These are phyloP conservation scores for Suillus brevipes DNA, from an alignment of 768 basidiomycete species.

Conservation along the genomic window DNA sequence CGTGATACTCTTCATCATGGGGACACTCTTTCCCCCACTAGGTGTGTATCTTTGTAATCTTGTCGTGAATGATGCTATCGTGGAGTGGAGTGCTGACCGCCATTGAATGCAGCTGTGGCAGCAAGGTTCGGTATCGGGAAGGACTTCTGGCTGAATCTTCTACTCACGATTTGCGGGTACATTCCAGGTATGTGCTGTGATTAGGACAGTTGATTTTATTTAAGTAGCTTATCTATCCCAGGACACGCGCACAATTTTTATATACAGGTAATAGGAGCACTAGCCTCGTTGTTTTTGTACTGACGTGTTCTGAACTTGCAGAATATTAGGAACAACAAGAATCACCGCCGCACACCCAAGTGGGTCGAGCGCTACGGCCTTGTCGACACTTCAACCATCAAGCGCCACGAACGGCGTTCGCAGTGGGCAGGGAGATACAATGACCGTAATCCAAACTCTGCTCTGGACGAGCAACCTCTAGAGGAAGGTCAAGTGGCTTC, in stretches of 20 bases:
- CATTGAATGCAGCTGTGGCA: constrained; percentile 69
- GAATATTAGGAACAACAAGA: constrained; percentile 97
- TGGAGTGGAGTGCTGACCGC: neutral
- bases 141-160: constrained; percentile 89
- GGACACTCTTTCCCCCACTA: constrained; percentile 89
- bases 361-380: constrained; percentile 93
- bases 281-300: neutral
- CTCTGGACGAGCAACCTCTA: constrained; percentile 66
- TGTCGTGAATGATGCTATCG: neutral
- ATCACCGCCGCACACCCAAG: constrained; percentile 87
- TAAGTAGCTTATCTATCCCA: constrained; percentile 27
- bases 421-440: constrained; percentile 89
- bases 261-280: constrained; percentile 59
- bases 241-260: constrained; percentile 94
- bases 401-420: constrained; percentile 75
- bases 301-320: constrained; percentile 32
- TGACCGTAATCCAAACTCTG: constrained; percentile 71
- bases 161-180: constrained; percentile 90
- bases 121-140: constrained; percentile 88
- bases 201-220: neutral
- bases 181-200: constrained; percentile 62
- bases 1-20: constrained; percentile 80
- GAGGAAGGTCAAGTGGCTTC: constrained; percentile 76
- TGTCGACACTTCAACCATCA: constrained; percentile 74
- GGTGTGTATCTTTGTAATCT: constrained; percentile 48